Evolutionary conservation across 2,329 filamentous ascomycete species (phyloP), one percentile per base, ranked within the genome.

Genomic region (Trichoderma pleuroti): DNA sequence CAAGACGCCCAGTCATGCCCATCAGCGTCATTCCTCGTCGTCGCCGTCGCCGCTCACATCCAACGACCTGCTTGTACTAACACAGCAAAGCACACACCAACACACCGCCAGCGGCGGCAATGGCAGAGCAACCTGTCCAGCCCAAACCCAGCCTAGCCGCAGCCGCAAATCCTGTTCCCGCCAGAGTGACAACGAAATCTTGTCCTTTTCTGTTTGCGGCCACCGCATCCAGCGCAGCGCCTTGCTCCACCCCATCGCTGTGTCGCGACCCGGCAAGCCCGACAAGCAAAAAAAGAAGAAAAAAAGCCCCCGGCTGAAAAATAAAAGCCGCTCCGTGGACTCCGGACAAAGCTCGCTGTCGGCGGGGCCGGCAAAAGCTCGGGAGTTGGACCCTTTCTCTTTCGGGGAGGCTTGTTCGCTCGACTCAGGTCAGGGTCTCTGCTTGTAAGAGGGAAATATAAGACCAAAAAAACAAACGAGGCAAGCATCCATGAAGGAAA

Each of bases 251-350:
- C 61, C 61, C 46, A 42, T 24, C 16, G 46, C 59, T 52, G 46
- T 49, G 42, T 52, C 36, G 34, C 59, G 52, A 49, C 54, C 49
- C 61, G 70, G 63, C 56, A 65, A 67, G 60, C 32, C 63, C 63
- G 70, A 61, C 26, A 71, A 46, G 54, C 30, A 59, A 9, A 32
- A 32, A 32, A 57, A 18, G 18, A 39, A 42, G 4, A 8, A 8
- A 16, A 42, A 42, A 42, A 42, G 39, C 9, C 24, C 32, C 32
- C 32, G 32, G 63, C 63, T 54, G 56, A 34, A 52, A 66, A 66
- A 71, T 60, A 71, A 71, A 71, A 60, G 70, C 70, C 70, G 63
- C 70, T 71, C 70, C 70, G 70, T 71, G 62, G 70, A 68, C 56
- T 71, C 70, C 70, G 70, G 63, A 71, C 57, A 61, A 63, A 54